Conservation (phyloP, 164 flowering plant species). For the Brasenia schreberi region DNA sequence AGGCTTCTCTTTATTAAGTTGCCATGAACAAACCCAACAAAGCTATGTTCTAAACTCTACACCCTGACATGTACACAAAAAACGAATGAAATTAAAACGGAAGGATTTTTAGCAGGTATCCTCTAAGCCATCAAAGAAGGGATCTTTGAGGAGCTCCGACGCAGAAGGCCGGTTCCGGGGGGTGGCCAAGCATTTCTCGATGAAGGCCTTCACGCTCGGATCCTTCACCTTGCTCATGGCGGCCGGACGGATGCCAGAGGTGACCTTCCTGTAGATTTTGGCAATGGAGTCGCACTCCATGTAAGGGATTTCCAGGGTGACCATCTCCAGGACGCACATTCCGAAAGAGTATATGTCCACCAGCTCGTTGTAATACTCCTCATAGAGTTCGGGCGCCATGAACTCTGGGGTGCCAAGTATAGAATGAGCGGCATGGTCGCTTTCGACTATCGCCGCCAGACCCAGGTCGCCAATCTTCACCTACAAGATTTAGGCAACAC, state of each 20-base stretch:
- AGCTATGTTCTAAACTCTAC: too few relatives aligned
- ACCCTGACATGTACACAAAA: too few relatives aligned
- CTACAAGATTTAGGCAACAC: slow-evolving; percentile 12
- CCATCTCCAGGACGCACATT: slow-evolving; percentile 65
- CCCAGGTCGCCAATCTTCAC: slow-evolving; percentile 84
- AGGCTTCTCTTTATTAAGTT: not conserved
- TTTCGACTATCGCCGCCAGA: slow-evolving; percentile 57
- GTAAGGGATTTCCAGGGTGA: slow-evolving; percentile 62
- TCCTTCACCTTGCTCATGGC: slow-evolving; percentile 52
- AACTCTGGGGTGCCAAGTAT: slow-evolving; percentile 72
- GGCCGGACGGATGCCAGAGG: slow-evolving; percentile 43
- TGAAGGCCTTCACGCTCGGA: slow-evolving; percentile 44
- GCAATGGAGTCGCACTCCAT: slow-evolving; percentile 57
- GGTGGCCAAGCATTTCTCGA: slow-evolving; percentile 54
- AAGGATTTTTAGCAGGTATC: slow-evolving; percentile 17
- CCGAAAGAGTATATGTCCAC: slow-evolving; percentile 80
- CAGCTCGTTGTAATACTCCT: slow-evolving; percentile 65
- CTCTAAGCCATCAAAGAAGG: slow-evolving; percentile 42
- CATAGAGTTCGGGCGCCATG: slow-evolving; percentile 83
- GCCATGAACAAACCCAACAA: not conserved
- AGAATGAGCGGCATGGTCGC: slow-evolving; percentile 58
- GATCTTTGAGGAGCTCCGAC: slow-evolving; percentile 46
- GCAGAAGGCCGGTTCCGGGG: slow-evolving; percentile 62
- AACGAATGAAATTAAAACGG: too few relatives aligned
- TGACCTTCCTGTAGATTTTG: slow-evolving; percentile 65